Percentiles rank a stretch among this genome's conserved stretches.
Conservation (phyloP, 257 asterid species). For the Jasminum sambac region DNA sequence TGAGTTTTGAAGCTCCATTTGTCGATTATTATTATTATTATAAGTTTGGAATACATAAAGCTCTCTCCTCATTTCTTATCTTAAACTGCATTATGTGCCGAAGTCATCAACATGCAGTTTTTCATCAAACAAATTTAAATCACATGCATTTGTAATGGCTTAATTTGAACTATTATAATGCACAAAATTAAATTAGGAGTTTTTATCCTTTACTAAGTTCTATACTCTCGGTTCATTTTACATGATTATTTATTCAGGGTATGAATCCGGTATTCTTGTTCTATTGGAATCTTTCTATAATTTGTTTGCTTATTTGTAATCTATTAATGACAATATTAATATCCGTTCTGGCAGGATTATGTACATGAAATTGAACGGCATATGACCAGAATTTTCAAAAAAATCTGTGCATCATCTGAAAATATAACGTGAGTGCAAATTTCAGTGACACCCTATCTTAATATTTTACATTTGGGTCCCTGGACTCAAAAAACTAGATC, state of each 20-base stretch:
- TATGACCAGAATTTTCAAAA: slow-evolving; percentile 56
- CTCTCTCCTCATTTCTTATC: neutral
- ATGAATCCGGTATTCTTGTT: neutral
- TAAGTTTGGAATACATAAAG: neutral
- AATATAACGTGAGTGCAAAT: slow-evolving; percentile 57
- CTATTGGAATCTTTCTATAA: neutral
- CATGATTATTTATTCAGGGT: slow-evolving; percentile 7
- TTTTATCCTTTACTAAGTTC: slow-evolving; percentile 20
- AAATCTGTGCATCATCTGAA: slow-evolving; percentile 54
- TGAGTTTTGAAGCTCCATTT: slow-evolving; percentile 18
- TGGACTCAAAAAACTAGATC: neutral
- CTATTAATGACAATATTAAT: slow-evolving; percentile 11
- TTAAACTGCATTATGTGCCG: neutral
- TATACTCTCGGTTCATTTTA: slow-evolving; percentile 2
- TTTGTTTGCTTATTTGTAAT: slow-evolving; percentile 14
- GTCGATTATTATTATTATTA: neutral
- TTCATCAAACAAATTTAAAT: slow-evolving; percentile 15
- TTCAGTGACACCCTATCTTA: neutral
- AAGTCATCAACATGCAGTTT: slow-evolving; percentile 11
- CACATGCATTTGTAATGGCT: slow-evolving; percentile 1
- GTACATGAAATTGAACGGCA: slow-evolving; percentile 40
- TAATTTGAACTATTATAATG: slow-evolving; percentile 6
- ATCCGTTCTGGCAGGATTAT: slow-evolving; percentile 49
- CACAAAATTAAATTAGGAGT: slow-evolving; percentile 5
- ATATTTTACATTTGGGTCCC: slow-evolving; percentile 14